phyloP scores from a whole-genome alignment of 257 asterid genomes.

The Ocimum tenuiflorum region DNA sequence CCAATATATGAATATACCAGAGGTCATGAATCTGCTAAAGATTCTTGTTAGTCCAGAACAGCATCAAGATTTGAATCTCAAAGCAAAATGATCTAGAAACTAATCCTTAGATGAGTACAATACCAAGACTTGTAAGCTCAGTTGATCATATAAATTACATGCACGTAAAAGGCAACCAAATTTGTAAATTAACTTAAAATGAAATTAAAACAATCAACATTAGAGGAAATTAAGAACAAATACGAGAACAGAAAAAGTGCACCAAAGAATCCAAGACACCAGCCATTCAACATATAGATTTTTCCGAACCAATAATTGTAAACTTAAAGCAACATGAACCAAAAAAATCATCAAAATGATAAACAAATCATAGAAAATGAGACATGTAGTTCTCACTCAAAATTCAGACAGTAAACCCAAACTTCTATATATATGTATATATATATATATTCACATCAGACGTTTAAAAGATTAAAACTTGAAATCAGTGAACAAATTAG shows the following conservation, averaged over 20 bases:
- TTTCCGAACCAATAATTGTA: neutral
- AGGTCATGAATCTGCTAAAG: neutral
- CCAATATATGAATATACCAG: neutral
- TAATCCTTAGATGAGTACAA: slow-evolving; percentile 1
- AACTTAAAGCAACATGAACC: neutral
- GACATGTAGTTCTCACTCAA: neutral
- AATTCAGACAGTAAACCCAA: slow-evolving; percentile 18
- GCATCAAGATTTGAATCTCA: neutral
- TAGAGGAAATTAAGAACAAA: neutral
- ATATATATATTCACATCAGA: slow-evolving; percentile 23
- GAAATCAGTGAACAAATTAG: slow-evolving; percentile 1
- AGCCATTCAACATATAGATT: neutral
- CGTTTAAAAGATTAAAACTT: slow-evolving; percentile 31
- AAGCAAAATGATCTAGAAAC: neutral
- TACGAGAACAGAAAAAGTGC: neutral
- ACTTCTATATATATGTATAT: too few species aligned
- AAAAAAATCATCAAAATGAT: neutral
- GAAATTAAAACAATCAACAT: neutral
- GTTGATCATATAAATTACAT: neutral
- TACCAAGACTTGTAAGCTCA: slow-evolving; percentile 19
- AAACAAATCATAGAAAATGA: neutral
- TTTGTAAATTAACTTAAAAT: neutral
- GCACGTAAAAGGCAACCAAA: neutral
- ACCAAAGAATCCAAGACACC: slow-evolving; percentile 5
- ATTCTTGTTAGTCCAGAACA: neutral